Conservation (phyloP, 2,329 filamentous ascomycete species). For the Sphaerulina vaccinii region DNA sequence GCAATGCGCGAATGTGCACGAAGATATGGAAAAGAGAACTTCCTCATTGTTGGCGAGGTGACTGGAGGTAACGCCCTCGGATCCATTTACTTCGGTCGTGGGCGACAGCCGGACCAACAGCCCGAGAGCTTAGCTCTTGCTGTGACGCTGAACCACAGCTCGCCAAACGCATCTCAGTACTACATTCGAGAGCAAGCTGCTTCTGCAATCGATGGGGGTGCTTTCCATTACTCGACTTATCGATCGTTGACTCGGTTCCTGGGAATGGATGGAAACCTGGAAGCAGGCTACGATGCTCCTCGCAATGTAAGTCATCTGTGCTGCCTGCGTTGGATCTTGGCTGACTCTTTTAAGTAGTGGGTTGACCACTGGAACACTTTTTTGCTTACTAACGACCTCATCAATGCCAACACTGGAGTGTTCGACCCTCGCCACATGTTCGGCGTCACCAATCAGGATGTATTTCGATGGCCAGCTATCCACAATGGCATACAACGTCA, state of each 20-base stretch:
- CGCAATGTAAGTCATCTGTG: slow-evolving; percentile 38
- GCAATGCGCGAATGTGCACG: slow-evolving; percentile 58
- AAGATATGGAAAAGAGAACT: slow-evolving; percentile 58
- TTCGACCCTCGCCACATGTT: slow-evolving; percentile 64
- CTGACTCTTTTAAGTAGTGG: slow-evolving; percentile 34
- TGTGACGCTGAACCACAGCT: slow-evolving; percentile 45
- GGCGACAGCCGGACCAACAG: slow-evolving; percentile 57
- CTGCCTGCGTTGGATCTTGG: background rate
- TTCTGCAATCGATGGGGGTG: slow-evolving; percentile 57
- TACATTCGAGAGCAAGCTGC: slow-evolving; percentile 55
- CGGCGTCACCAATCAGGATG: slow-evolving; percentile 63
- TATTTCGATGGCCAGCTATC: slow-evolving; percentile 63
- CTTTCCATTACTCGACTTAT: slow-evolving; percentile 62
- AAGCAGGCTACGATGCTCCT: slow-evolving; percentile 53
- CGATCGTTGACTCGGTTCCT: slow-evolving; percentile 58
- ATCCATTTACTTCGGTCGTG: slow-evolving; percentile 59
- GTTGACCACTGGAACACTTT: slow-evolving; percentile 56
- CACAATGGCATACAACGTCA: slow-evolving; percentile 55
- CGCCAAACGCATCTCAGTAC: slow-evolving; percentile 43
- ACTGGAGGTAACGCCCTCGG: slow-evolving; percentile 59
- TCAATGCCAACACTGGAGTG: slow-evolving; percentile 58
- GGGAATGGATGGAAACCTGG: slow-evolving; percentile 56
- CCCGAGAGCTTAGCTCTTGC: slow-evolving; percentile 49
- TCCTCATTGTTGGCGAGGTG: slow-evolving; percentile 62
- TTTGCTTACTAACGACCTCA: slow-evolving; percentile 56